These are phyloP conservation scores for Mycena albidolilacea DNA, from an alignment of 768 basidiomycete species.

Conservation along the genomic window DNA sequence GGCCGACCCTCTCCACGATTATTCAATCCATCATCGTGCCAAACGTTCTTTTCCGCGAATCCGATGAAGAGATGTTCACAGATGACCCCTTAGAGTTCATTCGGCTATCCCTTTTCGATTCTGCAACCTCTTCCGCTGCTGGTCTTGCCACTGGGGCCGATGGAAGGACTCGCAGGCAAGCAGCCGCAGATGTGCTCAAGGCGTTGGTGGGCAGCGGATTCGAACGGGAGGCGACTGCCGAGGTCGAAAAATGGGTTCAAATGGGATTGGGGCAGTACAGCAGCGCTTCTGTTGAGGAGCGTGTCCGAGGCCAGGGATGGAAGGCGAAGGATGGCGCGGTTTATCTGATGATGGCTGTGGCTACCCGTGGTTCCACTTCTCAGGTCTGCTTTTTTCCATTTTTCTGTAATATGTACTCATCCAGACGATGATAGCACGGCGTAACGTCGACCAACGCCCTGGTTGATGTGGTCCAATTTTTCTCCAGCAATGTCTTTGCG, in stretches of 20 bases:
- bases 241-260: constrained; percentile 89
- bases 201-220: constrained; percentile 87
- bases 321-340: constrained; percentile 95
- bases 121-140: constrained; percentile 71
- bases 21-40: constrained; percentile 94
- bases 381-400: constrained; percentile 65
- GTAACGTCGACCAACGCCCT: constrained; percentile 94
- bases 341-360: constrained; percentile 94
- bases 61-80: constrained; percentile 96
- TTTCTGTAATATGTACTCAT: constrained; percentile 23
- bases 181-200: constrained; percentile 96
- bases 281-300: constrained; percentile 42
- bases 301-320: constrained; percentile 78
- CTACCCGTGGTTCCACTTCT: constrained; percentile 88
- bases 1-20: constrained; percentile 86
- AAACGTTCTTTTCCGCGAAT: constrained; percentile 90
- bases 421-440: constrained; percentile 71
- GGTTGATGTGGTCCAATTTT: constrained; percentile 96
- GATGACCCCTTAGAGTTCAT: constrained; percentile 98
- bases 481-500: constrained; percentile 90
- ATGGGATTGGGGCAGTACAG: constrained; percentile 79
- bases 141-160: constrained; percentile 62
- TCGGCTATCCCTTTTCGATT: constrained; percentile 70
- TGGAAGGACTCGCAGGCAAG: constrained; percentile 88
- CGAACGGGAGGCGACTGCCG: constrained; percentile 89